Conservation (phyloP, 2,329 filamentous ascomycete species). For the Shiraia sp. region DNA sequence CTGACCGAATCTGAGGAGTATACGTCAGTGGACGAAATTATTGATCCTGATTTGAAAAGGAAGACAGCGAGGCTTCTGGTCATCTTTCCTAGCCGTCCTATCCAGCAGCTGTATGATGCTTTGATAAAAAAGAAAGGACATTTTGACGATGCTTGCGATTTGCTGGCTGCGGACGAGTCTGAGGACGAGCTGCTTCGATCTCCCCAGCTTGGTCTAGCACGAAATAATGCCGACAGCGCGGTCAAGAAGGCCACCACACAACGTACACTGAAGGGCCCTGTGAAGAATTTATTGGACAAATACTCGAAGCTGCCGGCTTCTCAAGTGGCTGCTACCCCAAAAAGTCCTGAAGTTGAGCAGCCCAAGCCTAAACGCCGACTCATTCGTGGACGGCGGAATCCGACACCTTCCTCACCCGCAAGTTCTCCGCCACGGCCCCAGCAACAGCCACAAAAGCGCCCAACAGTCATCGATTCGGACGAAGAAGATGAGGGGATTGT, state of each 20-base stretch:
- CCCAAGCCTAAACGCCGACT: conserved; percentile 48
- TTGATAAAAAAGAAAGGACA: conserved; percentile 56
- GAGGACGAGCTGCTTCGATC: conserved; percentile 42
- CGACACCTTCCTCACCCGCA: conserved; percentile 27
- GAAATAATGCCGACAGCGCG: conserved; percentile 13
- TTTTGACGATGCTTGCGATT: conserved; percentile 55
- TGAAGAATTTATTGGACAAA: conserved; percentile 62
- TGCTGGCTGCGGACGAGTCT: conserved; percentile 24
- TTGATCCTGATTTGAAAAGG: conserved; percentile 52
- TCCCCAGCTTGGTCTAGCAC: conserved; percentile 26
- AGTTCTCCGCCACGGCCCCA: conserved; percentile 22
- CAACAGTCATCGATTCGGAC: conserved; percentile 22
- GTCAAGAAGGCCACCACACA: conserved; percentile 55
- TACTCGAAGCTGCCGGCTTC: conserved; percentile 42
- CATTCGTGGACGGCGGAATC: conserved; percentile 54
- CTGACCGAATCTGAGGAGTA: conserved; percentile 21
- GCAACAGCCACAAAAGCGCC: conserved; percentile 14
- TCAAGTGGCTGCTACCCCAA: conserved; percentile 15
- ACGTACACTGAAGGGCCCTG: conserved; percentile 59
- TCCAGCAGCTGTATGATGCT: conserved; percentile 55
- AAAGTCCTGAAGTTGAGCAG: conserved; percentile 21
- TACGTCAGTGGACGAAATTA: conserved; percentile 29
- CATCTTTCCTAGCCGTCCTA: conserved; percentile 53
- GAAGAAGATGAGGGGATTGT: conserved; percentile 41
- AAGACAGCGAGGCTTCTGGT: conserved; percentile 58